phyloP scores from a whole-genome alignment of 805 yeast species.

The Maudiozyma barnettii region DNA sequence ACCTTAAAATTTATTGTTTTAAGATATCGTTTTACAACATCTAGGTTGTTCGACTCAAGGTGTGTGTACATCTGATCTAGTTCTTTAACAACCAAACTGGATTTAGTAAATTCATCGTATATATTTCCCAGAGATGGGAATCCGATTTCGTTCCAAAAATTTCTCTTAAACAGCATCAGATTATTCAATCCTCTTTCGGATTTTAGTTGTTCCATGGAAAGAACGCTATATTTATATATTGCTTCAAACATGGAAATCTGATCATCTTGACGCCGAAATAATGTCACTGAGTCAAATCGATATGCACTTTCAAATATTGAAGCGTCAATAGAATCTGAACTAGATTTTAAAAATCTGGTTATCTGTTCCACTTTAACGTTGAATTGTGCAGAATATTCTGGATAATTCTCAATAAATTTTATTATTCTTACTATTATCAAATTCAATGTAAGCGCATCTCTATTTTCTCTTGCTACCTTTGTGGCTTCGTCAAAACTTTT shows the following conservation, averaged over 20 bases:
- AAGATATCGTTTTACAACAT: constrained; percentile 35
- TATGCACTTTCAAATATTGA: constrained; percentile 44
- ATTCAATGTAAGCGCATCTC: constrained; percentile 63
- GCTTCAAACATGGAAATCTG: constrained; percentile 43
- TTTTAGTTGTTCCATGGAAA: constrained; percentile 39
- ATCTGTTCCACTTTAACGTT: constrained; percentile 57
- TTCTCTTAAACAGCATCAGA: constrained; percentile 2
- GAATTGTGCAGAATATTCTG: constrained; percentile 43
- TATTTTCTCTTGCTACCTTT: constrained; percentile 76
- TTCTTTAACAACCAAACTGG: constrained; percentile 3
- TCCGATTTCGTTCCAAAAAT: constrained; percentile 19
- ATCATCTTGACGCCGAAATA: constrained; percentile 43
- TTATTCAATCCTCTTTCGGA: constrained; percentile 1
- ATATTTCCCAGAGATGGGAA: constrained; percentile 9
- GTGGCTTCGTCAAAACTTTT: constrained; percentile 81
- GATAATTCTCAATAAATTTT: constrained; percentile 59
- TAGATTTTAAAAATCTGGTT: constrained; percentile 40
- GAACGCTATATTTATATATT: constrained; percentile 44
- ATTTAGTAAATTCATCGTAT: constrained; percentile 6
- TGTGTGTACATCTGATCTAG: constrained; percentile 7
- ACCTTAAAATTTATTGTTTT: constrained; percentile 30
- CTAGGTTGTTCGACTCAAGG: constrained; percentile 24
- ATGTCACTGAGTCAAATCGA: constrained; percentile 52
- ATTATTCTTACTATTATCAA: constrained; percentile 67
- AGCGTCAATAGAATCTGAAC: constrained; percentile 23